These are phyloP conservation scores for Polyporus arcularius DNA, from an alignment of 768 basidiomycete species.

Conservation along the genomic window DNA sequence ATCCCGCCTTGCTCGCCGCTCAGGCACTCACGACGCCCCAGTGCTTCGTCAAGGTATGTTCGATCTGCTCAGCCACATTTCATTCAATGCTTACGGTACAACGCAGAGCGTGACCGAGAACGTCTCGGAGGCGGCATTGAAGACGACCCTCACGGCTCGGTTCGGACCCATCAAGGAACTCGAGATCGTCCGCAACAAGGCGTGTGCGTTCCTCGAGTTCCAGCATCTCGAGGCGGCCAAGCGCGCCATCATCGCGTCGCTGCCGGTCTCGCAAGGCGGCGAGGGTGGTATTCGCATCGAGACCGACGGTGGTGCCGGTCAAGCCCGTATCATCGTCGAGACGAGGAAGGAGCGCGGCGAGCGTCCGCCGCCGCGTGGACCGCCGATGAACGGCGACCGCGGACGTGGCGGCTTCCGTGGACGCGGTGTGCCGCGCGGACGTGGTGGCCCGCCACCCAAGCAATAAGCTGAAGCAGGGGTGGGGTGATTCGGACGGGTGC, in stretches of 20 bases:
- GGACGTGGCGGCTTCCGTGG: conserved; percentile 52
- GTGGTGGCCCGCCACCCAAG: conserved; percentile 34
- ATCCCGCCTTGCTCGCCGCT: conserved; percentile 58
- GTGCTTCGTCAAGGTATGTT: conserved; percentile 88
- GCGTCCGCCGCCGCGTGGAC: conserved; percentile 64
- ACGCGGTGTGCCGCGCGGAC: conserved; percentile 47
- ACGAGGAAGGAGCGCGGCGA: conserved; percentile 91
- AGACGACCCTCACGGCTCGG: conserved; percentile 49
- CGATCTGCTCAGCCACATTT: background rate
- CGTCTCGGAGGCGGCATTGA: conserved; percentile 54
- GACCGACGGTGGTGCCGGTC: conserved; percentile 51
- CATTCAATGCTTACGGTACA: conserved; percentile 3
- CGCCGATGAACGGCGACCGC: conserved; percentile 52
- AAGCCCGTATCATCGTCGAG: conserved; percentile 73
- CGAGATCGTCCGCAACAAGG: conserved; percentile 85
- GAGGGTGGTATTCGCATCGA: conserved; percentile 88
- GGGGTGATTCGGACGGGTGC: background rate
- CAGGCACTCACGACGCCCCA: conserved; percentile 65
- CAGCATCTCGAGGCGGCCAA: conserved; percentile 73
- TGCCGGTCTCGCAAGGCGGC: conserved; percentile 71
- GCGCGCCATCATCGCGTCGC: conserved; percentile 76
- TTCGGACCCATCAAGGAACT: conserved; percentile 87
- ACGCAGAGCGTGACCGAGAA: conserved; percentile 70
- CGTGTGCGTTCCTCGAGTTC: conserved; percentile 96
- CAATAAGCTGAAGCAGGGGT: conserved; percentile 15